phyloP scores from a whole-genome alignment of 306 rosid genomes.

The Rosa rugosa region DNA sequence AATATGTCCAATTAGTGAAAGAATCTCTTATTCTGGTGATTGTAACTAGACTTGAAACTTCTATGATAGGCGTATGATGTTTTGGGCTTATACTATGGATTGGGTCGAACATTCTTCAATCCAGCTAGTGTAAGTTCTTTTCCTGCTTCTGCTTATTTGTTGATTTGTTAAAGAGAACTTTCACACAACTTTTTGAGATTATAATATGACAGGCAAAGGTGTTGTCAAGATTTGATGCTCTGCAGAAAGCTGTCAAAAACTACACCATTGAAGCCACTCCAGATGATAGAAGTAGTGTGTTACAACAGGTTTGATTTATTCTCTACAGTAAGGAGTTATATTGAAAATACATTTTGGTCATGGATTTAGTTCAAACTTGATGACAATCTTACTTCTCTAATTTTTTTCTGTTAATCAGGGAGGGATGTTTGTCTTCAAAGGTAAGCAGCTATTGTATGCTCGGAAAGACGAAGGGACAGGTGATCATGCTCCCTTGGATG shows the following conservation, averaged over 20 bases:
- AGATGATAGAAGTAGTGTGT: slow-evolving; percentile 64
- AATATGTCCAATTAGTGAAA: background rate
- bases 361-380: background rate
- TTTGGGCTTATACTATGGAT: slow-evolving; percentile 65
- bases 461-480: slow-evolving; percentile 88
- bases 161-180: background rate
- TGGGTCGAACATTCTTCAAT: slow-evolving; percentile 87
- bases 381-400: background rate
- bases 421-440: slow-evolving; percentile 85
- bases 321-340: background rate
- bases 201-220: slow-evolving; percentile 58
- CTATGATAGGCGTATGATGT: slow-evolving; percentile 63
- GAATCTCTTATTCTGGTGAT: background rate
- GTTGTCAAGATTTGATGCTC: slow-evolving; percentile 57
- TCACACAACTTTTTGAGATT: background rate
- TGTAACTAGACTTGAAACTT: slow-evolving; percentile 20
- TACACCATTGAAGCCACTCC: slow-evolving; percentile 80
- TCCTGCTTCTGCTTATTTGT: slow-evolving; percentile 19
- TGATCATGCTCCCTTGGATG: slow-evolving; percentile 81
- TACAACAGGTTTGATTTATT: slow-evolving; percentile 59
- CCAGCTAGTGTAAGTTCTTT: slow-evolving; percentile 67
- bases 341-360: no score
- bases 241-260: slow-evolving; percentile 66
- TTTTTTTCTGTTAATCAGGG: slow-evolving; percentile 46
- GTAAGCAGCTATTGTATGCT: slow-evolving; percentile 69